Evolutionary conservation across 1,139 yeast genomes (phyloP), one percentile per base, ranked within the genome.

Genomic region (Saccharomyces hybrid): DNA sequence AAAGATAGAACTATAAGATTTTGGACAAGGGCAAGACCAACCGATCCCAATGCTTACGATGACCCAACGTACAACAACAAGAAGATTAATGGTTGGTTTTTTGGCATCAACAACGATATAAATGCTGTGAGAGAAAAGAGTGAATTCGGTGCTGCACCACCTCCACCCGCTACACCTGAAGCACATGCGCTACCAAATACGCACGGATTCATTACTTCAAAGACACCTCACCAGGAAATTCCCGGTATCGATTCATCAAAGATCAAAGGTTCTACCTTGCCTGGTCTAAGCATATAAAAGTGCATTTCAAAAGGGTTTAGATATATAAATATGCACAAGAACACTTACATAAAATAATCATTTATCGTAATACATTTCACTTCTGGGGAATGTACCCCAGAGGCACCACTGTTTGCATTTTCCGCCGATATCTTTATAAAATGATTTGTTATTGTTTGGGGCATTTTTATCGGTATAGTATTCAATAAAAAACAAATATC

Each of bases 1-100:
- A 90, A 95, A 56, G 99, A 93, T 71, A 81, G 95, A 66, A 83
- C 95, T 13, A 89, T 96, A n/a, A 74, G 97, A 58, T 88, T 93
- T 72, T 93, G 99, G 99, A 84, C 93, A 38, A 77, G 99, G 53
- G 87, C 95, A 1, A 77, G 96, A 66, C 98, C 97, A 1, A 86
- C 85, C 62, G 99, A 93, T 71, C 86, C 88, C 0, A 80, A 80
- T 67, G 87, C 91, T 2, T 89, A 83, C 72, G 82, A 84, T 60
- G 97, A 91, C 69, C 85, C 90, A 20, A 83, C 88, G 57, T 85
- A 85, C 69, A 83, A 87, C 13, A 82, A 83, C 65, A 85, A 84
- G 52, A 85, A 85, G 64, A 77, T 76, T 52, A 86, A 85, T 47
- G 86, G 88, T 2, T 83, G 89, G 88, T 84, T 82, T 68, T 83